Evolutionary conservation across 495 filamentous ascomycete species (phyloP), one percentile per base, ranked within the genome.

Genomic region (Aspergillus sparsus): DNA sequence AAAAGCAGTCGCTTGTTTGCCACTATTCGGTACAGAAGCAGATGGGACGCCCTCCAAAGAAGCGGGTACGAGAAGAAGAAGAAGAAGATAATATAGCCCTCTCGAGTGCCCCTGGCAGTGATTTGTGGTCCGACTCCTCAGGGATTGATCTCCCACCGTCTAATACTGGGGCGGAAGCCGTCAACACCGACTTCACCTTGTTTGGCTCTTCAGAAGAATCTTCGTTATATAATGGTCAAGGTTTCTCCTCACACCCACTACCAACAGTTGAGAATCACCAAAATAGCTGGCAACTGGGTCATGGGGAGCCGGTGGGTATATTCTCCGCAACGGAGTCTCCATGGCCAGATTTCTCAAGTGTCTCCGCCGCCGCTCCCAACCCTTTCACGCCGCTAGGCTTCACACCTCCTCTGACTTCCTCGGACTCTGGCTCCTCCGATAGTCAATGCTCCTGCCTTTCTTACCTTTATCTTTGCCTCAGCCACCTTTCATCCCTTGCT

Each of bases 1-100:
- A 69, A 58, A 77, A 76, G 39, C 77, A 80, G 54, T 67, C 68
- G 3, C 67, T 80, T 15, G 16, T 37, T 55, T 80, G 78, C 50
- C 71, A 77, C 57, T 80, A 79, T 54, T 80, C 78, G 3, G 61
- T 72, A 60, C 78, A 80, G 54, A 80, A 79, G 58, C 74, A 73
- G 50, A 80, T 80, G 78, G 78, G 78, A 33, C 70, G 78, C 11
- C 77, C 77, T 0, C 75, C 73, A 3, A 80, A 80, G 68, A 80
- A 77, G 53, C 70, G 72, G 37, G 54, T 68, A 37, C 67, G 72
- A 57, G 65, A 72, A 21, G 75, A 74, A 57, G 65, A 72, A 21
- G 75, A 74, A n/a, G 67, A 75, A 12, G 66, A 66, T n/a, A 57
- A 52, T 16, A 11, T 57, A 18, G 61, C 68, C 18, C 45, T 60